Base-by-base conservation (phyloP, 202 grass and related monocot species). In the Alloteropsis angusta region DNA sequence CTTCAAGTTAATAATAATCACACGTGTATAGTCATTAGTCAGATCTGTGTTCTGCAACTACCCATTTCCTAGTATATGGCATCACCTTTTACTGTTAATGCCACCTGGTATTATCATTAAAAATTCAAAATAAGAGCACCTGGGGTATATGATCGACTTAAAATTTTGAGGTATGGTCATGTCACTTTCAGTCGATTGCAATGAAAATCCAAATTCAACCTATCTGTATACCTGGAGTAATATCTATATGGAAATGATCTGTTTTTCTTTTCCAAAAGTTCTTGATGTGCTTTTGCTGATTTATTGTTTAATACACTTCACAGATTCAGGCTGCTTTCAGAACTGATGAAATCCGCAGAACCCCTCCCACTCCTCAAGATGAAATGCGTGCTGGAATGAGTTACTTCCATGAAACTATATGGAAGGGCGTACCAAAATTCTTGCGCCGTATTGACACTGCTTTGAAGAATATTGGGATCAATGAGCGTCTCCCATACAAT, bases 371-470 rank as follows among this genome's bases (percentile, higher is more conserved):
- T 67, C 96, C 96, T 26, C 96, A 98, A 79, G 96, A 98, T 92
- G 96, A 98, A 84, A 95, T 98, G 96, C 89, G 92, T 61, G 90
- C 85, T 39, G 96, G 96, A 44, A 93, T 98, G 96, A 98, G 96
- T 83, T 98, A 98, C 79, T 95, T 98, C 76, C 89, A 95, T 60
- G 92, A 95, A 85, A 95, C 89, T 49, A 93, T 98, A 87, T 98
- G 96, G 96, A 99, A 99, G 73, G 92, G 96, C 45, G 96, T 99
- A 26, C 96, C 96, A 46, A 96, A 96, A 83, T 99, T 99, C 79
- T 89, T 99, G 86, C 92, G 96, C 21, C 96, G 96, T 57, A 87
- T 99, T 77, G 96, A 99, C 69, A 93, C 92, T 25, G 92, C 96
- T 78, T 63, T 99, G 53, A 93, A 96, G 84, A 99, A 96, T 82